These are phyloP conservation scores for Zanthoxylum bungeanum DNA, from an alignment of 345 rosid species.

Conservation along the genomic window DNA sequence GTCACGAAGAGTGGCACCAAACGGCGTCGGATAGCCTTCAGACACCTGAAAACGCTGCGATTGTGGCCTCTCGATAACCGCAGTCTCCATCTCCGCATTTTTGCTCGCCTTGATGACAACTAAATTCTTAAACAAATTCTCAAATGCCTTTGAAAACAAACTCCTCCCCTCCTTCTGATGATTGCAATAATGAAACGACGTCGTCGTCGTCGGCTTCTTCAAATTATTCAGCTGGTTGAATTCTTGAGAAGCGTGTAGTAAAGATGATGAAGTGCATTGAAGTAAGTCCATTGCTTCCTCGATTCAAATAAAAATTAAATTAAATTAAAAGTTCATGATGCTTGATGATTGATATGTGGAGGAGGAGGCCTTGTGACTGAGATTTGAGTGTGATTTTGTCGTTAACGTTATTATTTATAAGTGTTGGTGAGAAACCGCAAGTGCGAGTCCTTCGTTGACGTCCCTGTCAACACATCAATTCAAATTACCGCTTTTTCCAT, in stretches of 20 bases:
- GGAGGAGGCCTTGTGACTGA: neutral
- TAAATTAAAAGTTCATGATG: neutral
- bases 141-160: neutral
- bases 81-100: conserved; percentile 37
- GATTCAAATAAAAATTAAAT: neutral
- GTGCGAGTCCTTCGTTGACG: neutral
- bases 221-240: neutral
- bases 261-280: neutral
- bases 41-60: conserved; percentile 38
- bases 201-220: neutral
- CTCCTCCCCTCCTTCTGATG: neutral
- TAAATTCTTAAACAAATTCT: neutral
- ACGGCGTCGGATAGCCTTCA: conserved; percentile 66
- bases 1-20: conserved; percentile 65
- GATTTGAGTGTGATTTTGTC: neutral
- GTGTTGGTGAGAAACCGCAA: no score
- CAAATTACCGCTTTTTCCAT: neutral
- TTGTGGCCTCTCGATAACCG: conserved; percentile 41
- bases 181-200: neutral
- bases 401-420: neutral
- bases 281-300: neutral
- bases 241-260: neutral
- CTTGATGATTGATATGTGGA: neutral
- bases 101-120: conserved; percentile 27
- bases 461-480: neutral